Evolutionary conservation across 139 green algal species (phyloP).

Genomic region (Coccomyxa sp.): DNA sequence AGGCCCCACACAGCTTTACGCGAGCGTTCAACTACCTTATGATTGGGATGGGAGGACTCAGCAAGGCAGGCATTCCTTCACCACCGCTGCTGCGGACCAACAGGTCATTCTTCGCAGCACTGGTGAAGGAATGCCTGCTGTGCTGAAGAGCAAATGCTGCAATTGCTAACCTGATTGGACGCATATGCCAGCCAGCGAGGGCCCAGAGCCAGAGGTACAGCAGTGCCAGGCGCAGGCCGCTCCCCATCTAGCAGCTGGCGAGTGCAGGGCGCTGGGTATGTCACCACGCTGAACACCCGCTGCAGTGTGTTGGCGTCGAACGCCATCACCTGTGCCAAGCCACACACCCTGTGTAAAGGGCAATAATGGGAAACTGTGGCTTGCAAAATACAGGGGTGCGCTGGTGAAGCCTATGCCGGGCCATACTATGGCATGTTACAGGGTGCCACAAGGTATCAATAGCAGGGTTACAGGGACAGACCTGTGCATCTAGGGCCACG

Average conservation of each 20-base stretch:
- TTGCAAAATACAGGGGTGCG: too few species aligned
- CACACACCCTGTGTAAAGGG: too few species aligned
- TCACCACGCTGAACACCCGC: slow-evolving; percentile 48
- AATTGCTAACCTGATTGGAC: slow-evolving; percentile 37
- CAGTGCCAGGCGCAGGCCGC: background rate
- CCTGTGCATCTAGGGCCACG: slow-evolving; percentile 38
- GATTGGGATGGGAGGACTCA: background rate
- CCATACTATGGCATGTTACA: too few species aligned
- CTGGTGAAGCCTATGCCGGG: too few species aligned
- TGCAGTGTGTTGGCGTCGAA: slow-evolving; percentile 38
- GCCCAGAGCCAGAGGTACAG: slow-evolving; percentile 44
- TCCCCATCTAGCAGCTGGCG: background rate
- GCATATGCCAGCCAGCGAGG: slow-evolving; percentile 57
- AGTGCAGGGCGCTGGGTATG: slow-evolving; percentile 27
- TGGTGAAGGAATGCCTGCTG: slow-evolving; percentile 4
- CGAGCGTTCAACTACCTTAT: background rate
- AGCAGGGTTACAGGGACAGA: slow-evolving; percentile 24
- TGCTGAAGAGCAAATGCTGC: background rate
- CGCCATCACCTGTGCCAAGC: slow-evolving; percentile 7
- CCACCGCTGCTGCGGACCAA: background rate
- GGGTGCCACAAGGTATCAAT: background rate
- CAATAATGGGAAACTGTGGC: too few species aligned
- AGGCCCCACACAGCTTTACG: background rate
- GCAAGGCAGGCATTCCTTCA: background rate
- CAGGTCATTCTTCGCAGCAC: background rate